Evolutionary conservation across 2,329 filamentous ascomycete species (phyloP).

Genomic region (Ustulina deusta): DNA sequence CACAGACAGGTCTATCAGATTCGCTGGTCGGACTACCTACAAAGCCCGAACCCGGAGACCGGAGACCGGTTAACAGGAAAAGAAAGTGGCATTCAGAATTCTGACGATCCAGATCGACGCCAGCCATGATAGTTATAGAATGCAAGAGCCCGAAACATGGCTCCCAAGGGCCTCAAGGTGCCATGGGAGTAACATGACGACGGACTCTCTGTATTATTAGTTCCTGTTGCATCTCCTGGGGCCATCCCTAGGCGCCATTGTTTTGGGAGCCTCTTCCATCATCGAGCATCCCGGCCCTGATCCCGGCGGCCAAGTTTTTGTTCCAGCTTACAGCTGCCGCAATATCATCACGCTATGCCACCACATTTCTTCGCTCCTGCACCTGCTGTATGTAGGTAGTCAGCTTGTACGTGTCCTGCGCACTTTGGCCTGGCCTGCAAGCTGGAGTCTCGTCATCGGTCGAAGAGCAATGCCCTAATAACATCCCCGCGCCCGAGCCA

Average conservation of each 20-base stretch:
- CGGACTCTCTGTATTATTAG: background rate
- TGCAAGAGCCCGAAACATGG: conserved; percentile 3
- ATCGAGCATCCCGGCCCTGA: conserved; percentile 19
- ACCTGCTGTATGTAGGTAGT: conserved; percentile 22
- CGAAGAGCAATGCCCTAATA: background rate
- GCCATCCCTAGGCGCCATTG: background rate
- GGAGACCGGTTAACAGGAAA: no score
- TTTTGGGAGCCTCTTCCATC: conserved; percentile 29
- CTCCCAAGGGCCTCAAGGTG: background rate
- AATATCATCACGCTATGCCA: conserved; percentile 11
- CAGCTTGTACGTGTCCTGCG: conserved; percentile 10
- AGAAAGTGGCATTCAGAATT: no score
- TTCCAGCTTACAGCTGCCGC: background rate
- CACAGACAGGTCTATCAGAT: no score
- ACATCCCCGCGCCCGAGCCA: conserved; percentile 4
- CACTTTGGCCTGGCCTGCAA: conserved; percentile 14
- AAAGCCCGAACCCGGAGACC: no score
- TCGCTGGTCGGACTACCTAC: no score
- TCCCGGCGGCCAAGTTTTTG: conserved; percentile 1
- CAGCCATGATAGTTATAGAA: background rate
- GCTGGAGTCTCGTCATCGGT: conserved; percentile 10
- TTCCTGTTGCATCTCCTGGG: no score
- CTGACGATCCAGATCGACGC: no score
- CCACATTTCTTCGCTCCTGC: background rate
- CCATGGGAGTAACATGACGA: conserved; percentile 7